Base-by-base conservation (phyloP, 306 rosid species). In the Fragaria iinumae region DNA sequence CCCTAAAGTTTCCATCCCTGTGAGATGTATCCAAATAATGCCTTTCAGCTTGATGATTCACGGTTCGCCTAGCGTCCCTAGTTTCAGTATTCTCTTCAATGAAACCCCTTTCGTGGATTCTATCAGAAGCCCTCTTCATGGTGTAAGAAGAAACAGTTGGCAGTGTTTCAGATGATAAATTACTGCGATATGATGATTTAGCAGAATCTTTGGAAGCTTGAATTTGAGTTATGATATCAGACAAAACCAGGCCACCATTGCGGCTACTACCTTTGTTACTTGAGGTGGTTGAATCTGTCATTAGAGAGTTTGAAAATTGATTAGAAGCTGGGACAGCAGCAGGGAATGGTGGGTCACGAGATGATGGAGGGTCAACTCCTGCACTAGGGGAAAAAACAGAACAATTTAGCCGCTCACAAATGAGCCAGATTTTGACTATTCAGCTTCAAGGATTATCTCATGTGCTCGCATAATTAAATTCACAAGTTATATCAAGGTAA, bases 291-390 rank as follows among this genome's bases (percentile, higher is more conserved):
- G 93, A 84, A 81, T 90, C 97, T 50, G 87, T 70, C 49, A 57
- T 84, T 67, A 78, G 90, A 78, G 93, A 79, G 85, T 85, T 89
- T 68, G 83, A 67, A 76, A 86, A 81, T 77, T 91, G 85, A 85
- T 87, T 91, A 83, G 96, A 89, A 72, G 97, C 96, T 21, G 93
- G 78, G 75, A 84, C 90, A 79, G 93, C 88, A 68, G 97, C 94
- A 80, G 99, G 99, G 80, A 86, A 90, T 64, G 99, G 99, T 78
- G 99, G 99, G 86, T 96, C 99, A 79, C 99, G 99, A 88, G 98
- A 91, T 73, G 99, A 93, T 86, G 99, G 99, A 88, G 94, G 98
- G 93, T 96, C 99, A 96, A 96, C 98, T 89, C 99, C 99, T 96
- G 99, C 96, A 88, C 98, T 88, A 96, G 98, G 97, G 83, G 85